phyloP scores from a whole-genome alignment of 108 stramenopile species.

The Fistulifera solaris region DNA sequence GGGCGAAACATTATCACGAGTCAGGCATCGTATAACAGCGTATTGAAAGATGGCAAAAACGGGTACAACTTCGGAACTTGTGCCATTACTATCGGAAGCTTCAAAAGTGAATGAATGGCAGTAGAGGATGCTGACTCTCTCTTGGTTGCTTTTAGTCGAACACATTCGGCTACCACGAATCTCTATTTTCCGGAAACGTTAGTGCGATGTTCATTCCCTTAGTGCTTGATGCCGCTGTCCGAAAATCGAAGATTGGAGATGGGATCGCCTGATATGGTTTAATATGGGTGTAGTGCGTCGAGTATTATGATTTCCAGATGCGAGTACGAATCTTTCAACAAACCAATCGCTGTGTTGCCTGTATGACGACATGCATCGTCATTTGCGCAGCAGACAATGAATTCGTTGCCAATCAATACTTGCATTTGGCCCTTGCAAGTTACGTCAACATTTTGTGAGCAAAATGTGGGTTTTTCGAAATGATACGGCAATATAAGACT shows the following conservation, averaged over 20 bases:
- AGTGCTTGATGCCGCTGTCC: slow-evolving; percentile 90
- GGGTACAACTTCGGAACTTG: slow-evolving; percentile 95
- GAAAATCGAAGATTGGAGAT: slow-evolving; percentile 90
- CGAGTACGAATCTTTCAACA: too few relatives aligned
- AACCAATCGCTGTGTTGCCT: too few relatives aligned
- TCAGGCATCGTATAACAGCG: slow-evolving; percentile 54
- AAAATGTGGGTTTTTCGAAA: too few relatives aligned
- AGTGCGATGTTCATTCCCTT: slow-evolving; percentile 90
- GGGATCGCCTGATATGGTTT: slow-evolving; percentile 95
- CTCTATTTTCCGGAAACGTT: slow-evolving; percentile 87
- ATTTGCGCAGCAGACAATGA: too few relatives aligned
- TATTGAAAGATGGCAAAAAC: slow-evolving; percentile 90
- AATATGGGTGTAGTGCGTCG: too few relatives aligned
- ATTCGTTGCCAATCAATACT: too few relatives aligned
- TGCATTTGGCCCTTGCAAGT: too few relatives aligned
- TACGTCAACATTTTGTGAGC: too few relatives aligned
- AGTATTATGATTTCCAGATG: too few relatives aligned
- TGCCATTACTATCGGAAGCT: slow-evolving; percentile 86
- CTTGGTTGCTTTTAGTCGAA: slow-evolving; percentile 94
- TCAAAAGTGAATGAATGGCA: slow-evolving; percentile 80
- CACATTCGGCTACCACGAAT: slow-evolving; percentile 92
- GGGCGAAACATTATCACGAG: slow-evolving; percentile 50
- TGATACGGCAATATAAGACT: too few relatives aligned
- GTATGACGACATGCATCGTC: too few relatives aligned
- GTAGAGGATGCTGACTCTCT: slow-evolving; percentile 90